Conservation (phyloP, 2,329 filamentous ascomycete species). For the Botrytis aclada region DNA sequence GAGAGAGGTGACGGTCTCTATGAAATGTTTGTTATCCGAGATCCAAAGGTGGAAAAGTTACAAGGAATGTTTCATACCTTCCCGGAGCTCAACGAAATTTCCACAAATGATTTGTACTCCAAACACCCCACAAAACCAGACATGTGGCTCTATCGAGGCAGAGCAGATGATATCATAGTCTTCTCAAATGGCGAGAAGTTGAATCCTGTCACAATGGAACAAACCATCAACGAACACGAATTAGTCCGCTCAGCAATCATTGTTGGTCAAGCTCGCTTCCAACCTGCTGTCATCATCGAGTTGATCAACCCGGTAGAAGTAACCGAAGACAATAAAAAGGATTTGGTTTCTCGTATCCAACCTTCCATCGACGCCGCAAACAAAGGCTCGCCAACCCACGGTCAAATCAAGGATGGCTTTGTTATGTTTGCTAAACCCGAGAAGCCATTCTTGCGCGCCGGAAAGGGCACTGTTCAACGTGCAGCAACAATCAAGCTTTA, state of each 20-base stretch:
- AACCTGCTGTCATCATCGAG: slow-evolving; percentile 23
- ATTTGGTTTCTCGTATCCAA: slow-evolving; percentile 29
- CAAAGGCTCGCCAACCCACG: slow-evolving; percentile 15
- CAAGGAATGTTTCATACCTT: slow-evolving; percentile 19
- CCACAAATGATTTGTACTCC: slow-evolving; percentile 9
- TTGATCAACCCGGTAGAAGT: background rate
- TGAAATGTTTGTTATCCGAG: slow-evolving; percentile 5
- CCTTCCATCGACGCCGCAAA: slow-evolving; percentile 20
- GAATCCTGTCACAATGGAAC: slow-evolving; percentile 15
- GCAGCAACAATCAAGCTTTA: slow-evolving; percentile 17
- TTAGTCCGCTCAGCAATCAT: slow-evolving; percentile 13
- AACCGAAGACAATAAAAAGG: background rate
- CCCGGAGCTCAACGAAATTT: slow-evolving; percentile 13
- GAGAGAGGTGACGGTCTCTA: slow-evolving; percentile 3
- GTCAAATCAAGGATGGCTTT: background rate
- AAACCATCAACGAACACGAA: slow-evolving; percentile 2
- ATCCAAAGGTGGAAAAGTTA: slow-evolving; percentile 2
- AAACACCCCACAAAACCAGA: slow-evolving; percentile 8
- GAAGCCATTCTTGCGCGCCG: slow-evolving; percentile 20
- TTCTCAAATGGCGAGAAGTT: slow-evolving; percentile 45
- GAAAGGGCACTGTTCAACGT: slow-evolving; percentile 23
- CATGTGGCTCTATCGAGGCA: slow-evolving; percentile 3
- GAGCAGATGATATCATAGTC: slow-evolving; percentile 44
- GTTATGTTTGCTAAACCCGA: slow-evolving; percentile 14
- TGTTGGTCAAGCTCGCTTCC: slow-evolving; percentile 28